Percentiles rank a stretch among this genome's conserved stretches.
phyloP scores from a whole-genome alignment of 225 moss, liverwort and hornwort genomes.

The Pleurozium schreberi region DNA sequence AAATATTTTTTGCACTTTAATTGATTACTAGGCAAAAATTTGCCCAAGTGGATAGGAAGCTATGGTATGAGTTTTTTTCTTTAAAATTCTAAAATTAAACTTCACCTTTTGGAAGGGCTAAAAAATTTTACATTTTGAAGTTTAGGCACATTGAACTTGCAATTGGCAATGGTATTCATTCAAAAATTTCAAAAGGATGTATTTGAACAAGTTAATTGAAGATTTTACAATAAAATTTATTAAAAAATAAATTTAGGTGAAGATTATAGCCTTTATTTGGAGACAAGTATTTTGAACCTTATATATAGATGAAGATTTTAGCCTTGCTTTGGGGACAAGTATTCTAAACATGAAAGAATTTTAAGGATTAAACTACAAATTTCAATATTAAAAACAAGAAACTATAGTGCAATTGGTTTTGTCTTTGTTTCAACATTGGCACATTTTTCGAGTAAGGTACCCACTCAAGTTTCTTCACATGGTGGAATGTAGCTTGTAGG shows the following conservation, averaged over 20 bases:
- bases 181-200: not conserved
- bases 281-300: not conserved
- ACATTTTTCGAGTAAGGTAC: not conserved
- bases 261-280: not conserved
- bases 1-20: no score
- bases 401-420: accelerated
- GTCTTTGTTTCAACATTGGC: not conserved
- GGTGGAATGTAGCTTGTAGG: accelerated
- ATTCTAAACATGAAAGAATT: not conserved
- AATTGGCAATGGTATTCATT: accelerated
- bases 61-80: not conserved
- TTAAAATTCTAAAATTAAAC: not conserved
- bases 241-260: not conserved
- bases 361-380: not conserved
- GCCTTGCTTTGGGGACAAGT: not conserved
- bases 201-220: not conserved
- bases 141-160: not conserved
- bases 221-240: not conserved
- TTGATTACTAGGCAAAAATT: no score
- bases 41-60: no score
- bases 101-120: not conserved
- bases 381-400: accelerated
- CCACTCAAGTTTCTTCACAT: not conserved
- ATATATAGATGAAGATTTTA: not conserved
- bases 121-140: not conserved